Percentiles rank a stretch among this genome's conserved stretches.
Conservation (phyloP, 305 asterid genomes). For the Striga hermonthica region DNA sequence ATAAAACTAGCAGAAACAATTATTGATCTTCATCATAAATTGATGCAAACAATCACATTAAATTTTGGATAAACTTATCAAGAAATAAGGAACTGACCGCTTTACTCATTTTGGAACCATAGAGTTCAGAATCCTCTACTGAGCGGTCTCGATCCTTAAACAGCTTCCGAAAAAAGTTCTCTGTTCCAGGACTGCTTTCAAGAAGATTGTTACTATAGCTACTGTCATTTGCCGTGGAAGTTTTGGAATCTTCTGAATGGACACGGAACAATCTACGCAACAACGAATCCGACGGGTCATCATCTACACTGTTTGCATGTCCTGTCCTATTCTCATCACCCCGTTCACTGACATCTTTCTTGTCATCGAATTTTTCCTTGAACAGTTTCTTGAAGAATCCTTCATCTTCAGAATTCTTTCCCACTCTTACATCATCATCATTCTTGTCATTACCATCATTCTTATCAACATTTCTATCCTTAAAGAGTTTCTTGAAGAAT, state of each 20-base stretch:
- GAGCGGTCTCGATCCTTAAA: constrained; percentile 92
- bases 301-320: constrained; percentile 62
- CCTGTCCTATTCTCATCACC: constrained; percentile 54
- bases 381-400: constrained; percentile 77
- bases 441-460: constrained; percentile 54
- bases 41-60: not conserved
- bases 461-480: constrained; percentile 69
- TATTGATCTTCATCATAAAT: not conserved
- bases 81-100: constrained; percentile 48
- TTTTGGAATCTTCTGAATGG: constrained; percentile 74
- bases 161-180: constrained; percentile 74
- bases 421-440: constrained; percentile 49
- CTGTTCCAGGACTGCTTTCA: constrained; percentile 91
- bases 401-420: constrained; percentile 61
- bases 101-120: constrained; percentile 65
- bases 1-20: constrained; percentile 6
- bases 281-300: constrained; percentile 63
- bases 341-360: constrained; percentile 47
- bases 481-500: constrained; percentile 62
- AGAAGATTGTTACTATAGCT: constrained; percentile 44
- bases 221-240: constrained; percentile 43
- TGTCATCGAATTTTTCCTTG: constrained; percentile 73
- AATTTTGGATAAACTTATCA: constrained; percentile 21
- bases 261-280: constrained; percentile 74
- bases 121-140: constrained; percentile 84